Evolutionary conservation across 2,329 filamentous ascomycete species (phyloP), one percentile per base, ranked within the genome.

Genomic region (Xylariaceae sp.): DNA sequence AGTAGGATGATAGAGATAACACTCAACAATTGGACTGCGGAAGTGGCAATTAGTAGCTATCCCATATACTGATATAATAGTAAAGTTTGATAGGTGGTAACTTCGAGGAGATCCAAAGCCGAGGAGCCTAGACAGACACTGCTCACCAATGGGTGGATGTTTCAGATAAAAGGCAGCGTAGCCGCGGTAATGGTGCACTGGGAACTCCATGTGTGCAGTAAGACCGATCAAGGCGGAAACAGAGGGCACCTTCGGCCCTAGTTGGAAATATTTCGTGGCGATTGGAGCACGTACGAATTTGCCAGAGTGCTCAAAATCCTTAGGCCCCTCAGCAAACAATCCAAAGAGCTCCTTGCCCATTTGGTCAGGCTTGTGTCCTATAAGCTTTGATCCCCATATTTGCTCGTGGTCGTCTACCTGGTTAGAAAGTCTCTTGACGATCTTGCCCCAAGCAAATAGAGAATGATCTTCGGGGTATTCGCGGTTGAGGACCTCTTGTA

Each of bases 401-500:
- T 48, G 26, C 16, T 33, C 36, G 4, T 7, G 1, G 16, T 49
- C 24, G 2, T 45, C 12, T 7, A 60, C 3, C 7, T 11, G 4
- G 16, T 41, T 39, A 1, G 48, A 23, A 6, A 23, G 26, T 11
- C 12, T 14, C 6, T 24, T 7, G 9, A 49, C 44, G 1, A 60
- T 16, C 19, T 45, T 56, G 6, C 58, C 54, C 68, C 67, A 70
- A 1, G 67, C 65, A 16, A 69, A 69, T 1, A 70, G 36, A 2
- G 62, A 63, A 47, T 65, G 62, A 24, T 70, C 67, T 16, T 66
- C 55, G 2, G 65, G 61, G 19, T 63, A 62, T 14, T 58, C 53
- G 6, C 49, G 61, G 8, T 63, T 58, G 24, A 69, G 63, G 21
- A 61, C 52, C 9, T 67, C 61, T 37, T 70, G 67, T 4, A 70